These are phyloP conservation scores for Polytrichum commune DNA, from an alignment of 225 moss, liverwort and hornwort species.

Conservation along the genomic window DNA sequence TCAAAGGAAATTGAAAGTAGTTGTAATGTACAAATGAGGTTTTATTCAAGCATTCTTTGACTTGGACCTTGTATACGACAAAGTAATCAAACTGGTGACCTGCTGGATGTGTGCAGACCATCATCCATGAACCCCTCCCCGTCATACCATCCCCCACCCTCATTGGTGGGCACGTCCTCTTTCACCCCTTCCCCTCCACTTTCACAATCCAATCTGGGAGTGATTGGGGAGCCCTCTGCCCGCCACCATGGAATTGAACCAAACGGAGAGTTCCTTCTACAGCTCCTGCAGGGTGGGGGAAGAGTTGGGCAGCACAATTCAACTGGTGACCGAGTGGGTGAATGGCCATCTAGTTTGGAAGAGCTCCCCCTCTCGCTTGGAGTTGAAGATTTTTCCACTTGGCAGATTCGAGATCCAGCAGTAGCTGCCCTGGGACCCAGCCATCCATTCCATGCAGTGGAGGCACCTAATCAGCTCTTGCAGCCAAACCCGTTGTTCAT, in stretches of 20 bases:
- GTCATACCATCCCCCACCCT: slow-evolving; percentile 58
- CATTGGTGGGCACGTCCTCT: slow-evolving; percentile 21
- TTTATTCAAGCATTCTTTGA: no score
- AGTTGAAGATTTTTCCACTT: slow-evolving; percentile 39
- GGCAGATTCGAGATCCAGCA: slow-evolving; percentile 87
- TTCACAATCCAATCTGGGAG: slow-evolving; percentile 28
- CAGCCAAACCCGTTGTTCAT: slow-evolving; percentile 49
- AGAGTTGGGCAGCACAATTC: slow-evolving; percentile 16
- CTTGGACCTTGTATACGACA: no score
- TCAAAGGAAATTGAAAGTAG: no score
- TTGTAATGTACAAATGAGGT: no score
- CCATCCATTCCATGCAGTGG: slow-evolving; percentile 61
- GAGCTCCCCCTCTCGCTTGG: slow-evolving; percentile 30
- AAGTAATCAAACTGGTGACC: background rate
- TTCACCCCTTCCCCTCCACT: slow-evolving; percentile 26
- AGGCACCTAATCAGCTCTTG: slow-evolving; percentile 38
- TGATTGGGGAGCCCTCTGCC: slow-evolving; percentile 57
- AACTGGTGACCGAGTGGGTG: slow-evolving; percentile 8
- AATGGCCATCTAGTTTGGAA: slow-evolving; percentile 19
- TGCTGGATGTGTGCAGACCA: slow-evolving; percentile 13
- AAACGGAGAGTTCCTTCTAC: slow-evolving; percentile 74
- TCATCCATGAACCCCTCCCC: slow-evolving; percentile 72
- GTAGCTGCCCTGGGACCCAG: slow-evolving; percentile 95
- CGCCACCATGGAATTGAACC: slow-evolving; percentile 56
- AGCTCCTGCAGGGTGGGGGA: slow-evolving; percentile 74